phyloP scores from a whole-genome alignment of 2,329 filamentous ascomycete genomes.

The Capronia americana region DNA sequence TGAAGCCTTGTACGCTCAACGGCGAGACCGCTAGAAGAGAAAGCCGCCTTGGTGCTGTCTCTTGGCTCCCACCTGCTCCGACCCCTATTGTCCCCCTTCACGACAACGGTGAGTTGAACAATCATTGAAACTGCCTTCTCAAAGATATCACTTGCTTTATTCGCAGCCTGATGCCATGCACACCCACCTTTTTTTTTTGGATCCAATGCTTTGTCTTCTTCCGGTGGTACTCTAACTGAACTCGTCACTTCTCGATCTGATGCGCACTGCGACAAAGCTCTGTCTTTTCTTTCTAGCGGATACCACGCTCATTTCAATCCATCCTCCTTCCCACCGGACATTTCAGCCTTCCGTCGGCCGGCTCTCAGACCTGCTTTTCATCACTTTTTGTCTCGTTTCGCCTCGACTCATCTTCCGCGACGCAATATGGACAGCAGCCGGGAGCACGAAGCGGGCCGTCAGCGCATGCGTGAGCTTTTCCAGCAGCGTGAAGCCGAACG shows the following conservation, averaged over 20 bases:
- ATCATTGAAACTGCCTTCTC: background rate
- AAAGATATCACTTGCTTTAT: background rate
- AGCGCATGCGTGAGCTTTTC: slow-evolving; percentile 6
- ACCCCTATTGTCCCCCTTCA: background rate
- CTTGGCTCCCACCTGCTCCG: background rate
- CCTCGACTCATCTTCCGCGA: background rate
- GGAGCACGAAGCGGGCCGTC: background rate
- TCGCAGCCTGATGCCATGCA: background rate
- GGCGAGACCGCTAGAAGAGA: background rate
- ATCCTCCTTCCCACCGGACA: background rate
- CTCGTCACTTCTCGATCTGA: background rate
- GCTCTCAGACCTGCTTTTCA: background rate
- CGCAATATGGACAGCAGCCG: background rate
- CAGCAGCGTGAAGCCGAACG: slow-evolving; percentile 8
- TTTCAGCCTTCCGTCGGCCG: background rate
- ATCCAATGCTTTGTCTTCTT: background rate
- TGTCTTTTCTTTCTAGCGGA: background rate
- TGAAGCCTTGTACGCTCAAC: background rate
- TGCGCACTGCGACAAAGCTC: background rate
- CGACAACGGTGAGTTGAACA: background rate
- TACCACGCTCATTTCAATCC: background rate
- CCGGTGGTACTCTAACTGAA: background rate
- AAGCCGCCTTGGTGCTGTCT: background rate
- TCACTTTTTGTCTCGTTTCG: background rate
- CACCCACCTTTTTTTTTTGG: background rate